phyloP scores from a whole-genome alignment of 768 basidiomycete genomes.

The Macrolepiota dolichaula region DNA sequence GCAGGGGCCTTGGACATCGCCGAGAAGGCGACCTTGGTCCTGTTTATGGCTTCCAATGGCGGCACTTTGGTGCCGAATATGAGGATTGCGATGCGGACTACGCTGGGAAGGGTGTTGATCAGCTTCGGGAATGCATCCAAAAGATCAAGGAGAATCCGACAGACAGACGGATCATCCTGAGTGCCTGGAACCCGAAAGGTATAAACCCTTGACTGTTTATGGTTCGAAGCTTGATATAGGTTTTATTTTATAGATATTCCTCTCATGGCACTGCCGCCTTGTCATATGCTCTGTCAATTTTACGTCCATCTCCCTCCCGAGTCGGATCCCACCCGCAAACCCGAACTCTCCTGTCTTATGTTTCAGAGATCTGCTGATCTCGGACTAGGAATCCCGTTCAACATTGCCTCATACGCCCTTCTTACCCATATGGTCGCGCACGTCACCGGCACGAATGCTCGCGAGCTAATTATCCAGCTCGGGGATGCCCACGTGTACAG shows the following conservation, averaged over 20 bases:
- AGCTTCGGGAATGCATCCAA: slow-evolving; percentile 81
- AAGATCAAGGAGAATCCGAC: slow-evolving; percentile 94
- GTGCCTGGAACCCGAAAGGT: slow-evolving; percentile 99
- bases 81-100: slow-evolving; percentile 73
- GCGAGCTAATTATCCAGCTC: slow-evolving; percentile 92
- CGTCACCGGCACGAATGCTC: slow-evolving; percentile 80
- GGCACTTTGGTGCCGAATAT: slow-evolving; percentile 90
- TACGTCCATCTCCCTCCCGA: slow-evolving; percentile 85
- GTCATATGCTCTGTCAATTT: slow-evolving; percentile 99
- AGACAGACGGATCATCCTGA: slow-evolving; percentile 90
- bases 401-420: slow-evolving; percentile 97
- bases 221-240: background rate
- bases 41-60: slow-evolving; percentile 97
- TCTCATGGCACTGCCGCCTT: slow-evolving; percentile 95
- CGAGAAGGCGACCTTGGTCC: slow-evolving; percentile 93
- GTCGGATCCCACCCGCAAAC: slow-evolving; percentile 44
- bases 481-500: slow-evolving; percentile 97
- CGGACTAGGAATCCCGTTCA: slow-evolving; percentile 97
- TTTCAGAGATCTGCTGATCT: slow-evolving; percentile 97
- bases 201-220: slow-evolving; percentile 18
- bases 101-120: slow-evolving; percentile 84
- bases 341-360: slow-evolving; percentile 90
- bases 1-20: slow-evolving; percentile 77
- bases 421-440: slow-evolving; percentile 98
- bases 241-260: slow-evolving; percentile 68